Percentiles rank a stretch among this genome's conserved stretches.
phyloP scores from a whole-genome alignment of 192 early-diverging fungal genomes.

The Geranomyces variabilis region DNA sequence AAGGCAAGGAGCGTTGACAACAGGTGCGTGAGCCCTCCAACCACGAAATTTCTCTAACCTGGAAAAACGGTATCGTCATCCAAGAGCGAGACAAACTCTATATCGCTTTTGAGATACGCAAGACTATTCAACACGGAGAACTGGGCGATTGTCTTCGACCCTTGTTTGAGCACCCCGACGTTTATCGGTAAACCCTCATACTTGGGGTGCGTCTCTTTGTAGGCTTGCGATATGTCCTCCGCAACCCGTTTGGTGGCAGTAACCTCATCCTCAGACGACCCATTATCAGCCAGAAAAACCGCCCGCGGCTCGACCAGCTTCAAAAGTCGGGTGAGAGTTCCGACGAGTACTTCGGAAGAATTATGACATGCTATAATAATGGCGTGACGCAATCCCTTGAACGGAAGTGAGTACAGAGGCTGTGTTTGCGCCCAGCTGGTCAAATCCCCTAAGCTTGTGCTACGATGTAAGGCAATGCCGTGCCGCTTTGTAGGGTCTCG shows the following conservation, averaged over 20 bases:
- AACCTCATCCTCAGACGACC: constrained; percentile 24
- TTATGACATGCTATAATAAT: constrained; percentile 35
- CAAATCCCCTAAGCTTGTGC: not conserved
- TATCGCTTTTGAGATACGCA: constrained; percentile 2
- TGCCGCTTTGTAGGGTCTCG: no score
- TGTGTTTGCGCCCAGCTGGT: not conserved
- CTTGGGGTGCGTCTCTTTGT: constrained; percentile 5
- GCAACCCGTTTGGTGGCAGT: constrained; percentile 3
- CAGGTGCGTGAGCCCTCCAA: no score
- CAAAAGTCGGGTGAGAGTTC: constrained; percentile 7
- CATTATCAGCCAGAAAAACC: constrained; percentile 38
- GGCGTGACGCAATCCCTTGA: constrained; percentile 11
- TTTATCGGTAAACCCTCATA: constrained; percentile 4
- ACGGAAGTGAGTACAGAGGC: not conserved
- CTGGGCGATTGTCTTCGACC: constrained; percentile 27
- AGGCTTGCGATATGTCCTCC: constrained; percentile 6
- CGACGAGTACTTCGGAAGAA: constrained; percentile 14
- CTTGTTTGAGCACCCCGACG: constrained; percentile 3
- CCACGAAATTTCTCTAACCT: not conserved
- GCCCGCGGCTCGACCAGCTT: constrained; percentile 16
- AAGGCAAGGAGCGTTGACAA: no score
- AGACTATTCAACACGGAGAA: constrained; percentile 16
- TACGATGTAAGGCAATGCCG: not conserved
- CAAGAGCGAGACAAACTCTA: constrained; percentile 20
- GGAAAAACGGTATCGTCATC: constrained; percentile 35